Evolutionary conservation across 2,329 filamentous ascomycete genomes (phyloP).

Genomic region (Claviceps arundinis): DNA sequence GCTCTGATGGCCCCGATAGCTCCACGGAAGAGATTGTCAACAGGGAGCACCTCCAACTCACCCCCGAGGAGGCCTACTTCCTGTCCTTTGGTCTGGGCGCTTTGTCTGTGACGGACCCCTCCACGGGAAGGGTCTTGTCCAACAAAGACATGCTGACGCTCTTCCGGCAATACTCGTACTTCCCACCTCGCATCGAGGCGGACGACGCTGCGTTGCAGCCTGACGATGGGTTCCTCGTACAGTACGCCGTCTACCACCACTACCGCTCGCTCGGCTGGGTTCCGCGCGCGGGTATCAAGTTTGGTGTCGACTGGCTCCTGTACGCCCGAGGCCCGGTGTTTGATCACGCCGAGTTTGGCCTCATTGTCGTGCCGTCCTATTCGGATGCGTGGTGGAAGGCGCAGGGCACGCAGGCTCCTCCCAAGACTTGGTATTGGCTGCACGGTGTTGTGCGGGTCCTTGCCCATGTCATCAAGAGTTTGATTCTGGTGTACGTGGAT

Average conservation of each 20-base stretch:
- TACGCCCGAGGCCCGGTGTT: slow-evolving; percentile 91
- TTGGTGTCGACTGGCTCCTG: slow-evolving; percentile 86
- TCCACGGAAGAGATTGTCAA: slow-evolving; percentile 23
- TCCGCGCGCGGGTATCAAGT: slow-evolving; percentile 83
- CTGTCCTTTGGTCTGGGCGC: slow-evolving; percentile 68
- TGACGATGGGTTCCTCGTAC: slow-evolving; percentile 73
- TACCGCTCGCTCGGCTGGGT: slow-evolving; percentile 95
- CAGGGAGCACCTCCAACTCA: slow-evolving; percentile 82
- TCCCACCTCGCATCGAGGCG: slow-evolving; percentile 38
- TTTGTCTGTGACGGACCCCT: slow-evolving; percentile 46
- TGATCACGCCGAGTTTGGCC: slow-evolving; percentile 83
- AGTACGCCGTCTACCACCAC: slow-evolving; percentile 88
- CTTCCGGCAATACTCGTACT: slow-evolving; percentile 57
- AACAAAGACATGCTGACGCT: slow-evolving; percentile 47
- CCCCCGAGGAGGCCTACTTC: slow-evolving; percentile 84
- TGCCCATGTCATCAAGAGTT: slow-evolving; percentile 76
- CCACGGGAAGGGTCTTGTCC: slow-evolving; percentile 31
- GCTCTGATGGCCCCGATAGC: background rate
- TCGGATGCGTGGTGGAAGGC: slow-evolving; percentile 58
- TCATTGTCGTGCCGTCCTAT: slow-evolving; percentile 76
- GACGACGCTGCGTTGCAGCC: slow-evolving; percentile 38
- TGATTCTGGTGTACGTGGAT: slow-evolving; percentile 85
- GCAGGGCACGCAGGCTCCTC: slow-evolving; percentile 34
- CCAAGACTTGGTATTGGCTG: slow-evolving; percentile 63
- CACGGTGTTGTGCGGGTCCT: slow-evolving; percentile 85